Evolutionary conservation across 441 rosid genomes (phyloP).

Genomic region (Gossypium lobatum): DNA sequence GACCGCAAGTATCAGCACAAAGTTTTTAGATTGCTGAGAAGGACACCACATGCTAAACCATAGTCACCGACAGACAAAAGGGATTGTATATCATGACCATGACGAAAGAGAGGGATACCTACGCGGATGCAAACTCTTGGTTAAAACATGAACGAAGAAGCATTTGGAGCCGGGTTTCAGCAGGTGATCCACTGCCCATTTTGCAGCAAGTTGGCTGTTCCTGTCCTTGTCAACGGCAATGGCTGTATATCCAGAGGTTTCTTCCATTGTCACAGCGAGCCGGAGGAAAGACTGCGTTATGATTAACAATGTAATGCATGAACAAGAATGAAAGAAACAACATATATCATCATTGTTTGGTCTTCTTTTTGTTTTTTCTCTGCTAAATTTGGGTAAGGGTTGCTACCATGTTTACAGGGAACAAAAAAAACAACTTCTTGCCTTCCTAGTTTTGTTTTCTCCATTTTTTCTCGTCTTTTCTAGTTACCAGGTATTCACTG

Average conservation of each 20-base stretch:
- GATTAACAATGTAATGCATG: not conserved
- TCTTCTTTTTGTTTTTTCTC: not conserved
- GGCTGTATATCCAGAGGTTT: slow-evolving; percentile 18
- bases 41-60: not conserved
- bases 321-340: not conserved
- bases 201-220: slow-evolving; percentile 66
- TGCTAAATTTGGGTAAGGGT: not conserved
- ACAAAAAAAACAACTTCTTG: not conserved
- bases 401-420: not conserved
- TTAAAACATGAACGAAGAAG: slow-evolving; percentile 50
- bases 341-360: not conserved
- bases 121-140: slow-evolving; percentile 24
- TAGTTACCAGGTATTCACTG: not conserved
- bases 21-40: not conserved
- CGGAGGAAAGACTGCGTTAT: not conserved
- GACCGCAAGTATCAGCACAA: not conserved
- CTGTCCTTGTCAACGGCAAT: slow-evolving; percentile 58
- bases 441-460: not conserved
- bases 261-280: not conserved
- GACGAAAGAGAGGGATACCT: slow-evolving; percentile 6
- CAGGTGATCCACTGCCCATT: slow-evolving; percentile 65
- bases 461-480: too few species aligned
- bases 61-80: not conserved
- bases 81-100: not conserved
- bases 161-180: slow-evolving; percentile 21